Conservation (phyloP, 352 stramenopile species). For the Globisporangium sylvaticum region DNA sequence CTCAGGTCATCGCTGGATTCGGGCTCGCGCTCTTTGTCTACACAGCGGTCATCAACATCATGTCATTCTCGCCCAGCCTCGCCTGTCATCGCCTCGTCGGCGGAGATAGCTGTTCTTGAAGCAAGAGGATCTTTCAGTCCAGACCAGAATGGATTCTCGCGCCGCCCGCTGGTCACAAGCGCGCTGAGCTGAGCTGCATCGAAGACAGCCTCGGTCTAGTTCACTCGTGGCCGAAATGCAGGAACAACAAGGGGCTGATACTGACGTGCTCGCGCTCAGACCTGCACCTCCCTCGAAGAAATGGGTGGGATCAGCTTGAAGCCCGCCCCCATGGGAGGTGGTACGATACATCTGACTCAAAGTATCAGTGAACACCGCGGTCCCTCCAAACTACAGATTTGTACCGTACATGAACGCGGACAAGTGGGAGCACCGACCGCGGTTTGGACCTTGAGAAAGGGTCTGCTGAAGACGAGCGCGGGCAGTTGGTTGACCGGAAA, state of each 20-base stretch:
- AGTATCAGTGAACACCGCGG: neutral
- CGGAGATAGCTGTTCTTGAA: constrained; percentile 28
- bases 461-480: neutral
- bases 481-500: neutral
- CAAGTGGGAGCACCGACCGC: neutral
- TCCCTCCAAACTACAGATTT: neutral
- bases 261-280: neutral
- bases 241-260: neutral
- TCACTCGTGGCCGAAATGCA: neutral
- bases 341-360: neutral
- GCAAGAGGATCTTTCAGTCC: neutral
- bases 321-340: neutral
- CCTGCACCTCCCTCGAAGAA: neutral
- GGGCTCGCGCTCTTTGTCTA: constrained; percentile 30
- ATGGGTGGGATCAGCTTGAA: constrained; percentile 2
- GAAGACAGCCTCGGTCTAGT: neutral
- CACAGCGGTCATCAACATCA: constrained; percentile 28
- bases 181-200: neutral
- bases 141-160: neutral
- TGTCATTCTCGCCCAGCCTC: constrained; percentile 29
- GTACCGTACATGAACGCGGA: neutral
- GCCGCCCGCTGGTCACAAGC: neutral
- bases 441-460: neutral
- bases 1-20: constrained; percentile 28
- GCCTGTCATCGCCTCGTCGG: constrained; percentile 28